Evolutionary conservation across 2,329 filamentous ascomycete species (phyloP), one percentile per base, ranked within the genome.

Genomic region (Fusarium metavorans): DNA sequence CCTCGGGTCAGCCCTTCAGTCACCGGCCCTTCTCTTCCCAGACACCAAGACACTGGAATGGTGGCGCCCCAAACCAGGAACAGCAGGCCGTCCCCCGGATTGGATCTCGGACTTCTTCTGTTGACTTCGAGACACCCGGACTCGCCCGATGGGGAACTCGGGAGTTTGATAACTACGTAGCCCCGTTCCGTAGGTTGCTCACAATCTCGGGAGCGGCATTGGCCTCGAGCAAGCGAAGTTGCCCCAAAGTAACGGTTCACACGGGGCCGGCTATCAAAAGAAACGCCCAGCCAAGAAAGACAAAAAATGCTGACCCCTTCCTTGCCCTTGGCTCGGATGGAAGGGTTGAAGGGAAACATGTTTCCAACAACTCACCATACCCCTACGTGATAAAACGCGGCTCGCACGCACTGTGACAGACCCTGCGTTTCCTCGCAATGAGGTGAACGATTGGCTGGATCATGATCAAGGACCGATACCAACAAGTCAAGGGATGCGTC

Each of bases 401-500:
- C 69, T 73, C 66, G 48, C 59, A 64, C 72, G 72, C 72, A 74
- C 72, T 76, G 73, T 76, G 67, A 68, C 52, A 54, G 69, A 60
- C 67, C 69, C 62, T 75, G 54, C 52, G 39, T 65, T 50, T 27
- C 32, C 59, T 32, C n/a, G n/a, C n/a, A 57, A 48, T 10, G 45
- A 39, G 25, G 34, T 66, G 41, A 58, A 71, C 70, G 57, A 75
- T 76, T 76, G 73, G 73, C 67, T 73, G 66, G 34, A 65, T 30
- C 54, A 56, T 70, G 58, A 64, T 73, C 62, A 70, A 67, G 70
- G 66, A 61, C 70, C 56, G 73, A 75, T 75, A 75, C 73, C 73
- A 75, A 75, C 70, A 75, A 74, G 61, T 74, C 70, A 37, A 76
- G 64, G 67, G 70, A 76, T 75, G 73, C 64, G 67, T 76, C 70